Evolutionary conservation across 2,329 filamentous ascomycete genomes (phyloP).

Genomic region (Chrysosporium keratinophilum): DNA sequence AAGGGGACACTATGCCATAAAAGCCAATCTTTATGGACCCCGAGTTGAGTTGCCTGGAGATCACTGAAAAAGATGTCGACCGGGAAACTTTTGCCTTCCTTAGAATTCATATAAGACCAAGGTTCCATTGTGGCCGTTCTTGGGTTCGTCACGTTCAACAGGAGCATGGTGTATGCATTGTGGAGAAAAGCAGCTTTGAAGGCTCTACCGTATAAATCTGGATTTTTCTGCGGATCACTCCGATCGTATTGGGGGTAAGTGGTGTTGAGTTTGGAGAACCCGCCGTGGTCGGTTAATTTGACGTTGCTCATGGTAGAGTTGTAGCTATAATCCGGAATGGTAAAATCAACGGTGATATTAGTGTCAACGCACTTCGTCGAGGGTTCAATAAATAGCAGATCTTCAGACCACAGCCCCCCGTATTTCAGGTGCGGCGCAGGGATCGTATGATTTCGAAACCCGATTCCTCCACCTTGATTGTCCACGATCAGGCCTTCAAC

Average conservation of each 20-base stretch:
- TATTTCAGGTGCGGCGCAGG: conserved; percentile 25
- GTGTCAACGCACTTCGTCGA: conserved; percentile 37
- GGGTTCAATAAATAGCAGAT: conserved; percentile 41
- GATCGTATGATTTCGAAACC: conserved; percentile 39
- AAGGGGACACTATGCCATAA: conserved; percentile 1
- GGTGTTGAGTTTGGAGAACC: conserved; percentile 33
- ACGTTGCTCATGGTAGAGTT: conserved; percentile 18
- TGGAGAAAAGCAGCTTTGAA: conserved; percentile 38
- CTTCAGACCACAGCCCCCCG: conserved; percentile 39
- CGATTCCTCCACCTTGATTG: conserved; percentile 33
- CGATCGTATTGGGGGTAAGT: conserved; percentile 27
- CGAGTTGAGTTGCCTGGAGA: background rate
- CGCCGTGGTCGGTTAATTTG: conserved; percentile 35
- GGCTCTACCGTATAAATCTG: conserved; percentile 32
- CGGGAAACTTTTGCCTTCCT: conserved; percentile 28
- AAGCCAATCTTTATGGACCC: conserved; percentile 3
- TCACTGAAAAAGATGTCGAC: background rate
- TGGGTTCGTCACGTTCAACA: conserved; percentile 33
- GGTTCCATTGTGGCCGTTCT: conserved; percentile 17
- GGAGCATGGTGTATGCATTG: conserved; percentile 34
- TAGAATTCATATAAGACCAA: conserved; percentile 33
- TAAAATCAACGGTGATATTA: conserved; percentile 35
- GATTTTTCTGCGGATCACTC: conserved; percentile 27
- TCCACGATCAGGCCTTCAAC: conserved; percentile 41
- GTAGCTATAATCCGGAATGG: conserved; percentile 17